Percentiles rank a stretch among this genome's conserved stretches.
These are phyloP conservation scores for Ichthyophthirius multifiliis DNA, from an alignment of 169 alveolate genomes.

Conservation along the genomic window DNA sequence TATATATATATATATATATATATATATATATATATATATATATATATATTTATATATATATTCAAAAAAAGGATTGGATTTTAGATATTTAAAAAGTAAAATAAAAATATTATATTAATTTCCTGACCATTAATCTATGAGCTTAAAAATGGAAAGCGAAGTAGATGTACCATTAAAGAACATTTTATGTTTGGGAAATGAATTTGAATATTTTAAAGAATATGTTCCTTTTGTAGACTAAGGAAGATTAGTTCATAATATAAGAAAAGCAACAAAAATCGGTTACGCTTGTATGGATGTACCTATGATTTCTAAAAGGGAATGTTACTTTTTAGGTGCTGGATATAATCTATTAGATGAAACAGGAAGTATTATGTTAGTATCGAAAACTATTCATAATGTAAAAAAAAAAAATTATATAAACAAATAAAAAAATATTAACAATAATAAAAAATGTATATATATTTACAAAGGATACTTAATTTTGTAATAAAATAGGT, in stretches of 20 bases:
- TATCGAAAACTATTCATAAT: background rate
- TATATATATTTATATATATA: no score
- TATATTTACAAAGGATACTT: no score
- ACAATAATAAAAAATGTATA: no score
- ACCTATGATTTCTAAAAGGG: background rate
- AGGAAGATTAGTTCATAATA: background rate
- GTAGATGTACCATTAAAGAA: background rate
- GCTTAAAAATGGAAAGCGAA: slow-evolving; percentile 2
- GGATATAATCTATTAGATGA: slow-evolving; percentile 2
- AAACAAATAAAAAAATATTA: no score
- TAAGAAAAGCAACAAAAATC: background rate
- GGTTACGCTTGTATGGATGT: slow-evolving; percentile 12
- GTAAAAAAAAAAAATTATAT: no score
- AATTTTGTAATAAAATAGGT: background rate
- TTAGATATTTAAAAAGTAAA: background rate
- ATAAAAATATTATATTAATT: background rate
- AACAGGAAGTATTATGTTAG: background rate
- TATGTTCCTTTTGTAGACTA: background rate
- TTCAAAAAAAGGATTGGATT: background rate
- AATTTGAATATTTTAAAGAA: slow-evolving; percentile 1
- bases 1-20: no score
- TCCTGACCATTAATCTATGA: background rate
- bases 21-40: no score
- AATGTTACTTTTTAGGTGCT: slow-evolving; percentile 2
- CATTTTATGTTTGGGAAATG: background rate